Evolutionary conservation across 2,329 filamentous ascomycete species (phyloP).

Genomic region (Fusarium transvaalense): DNA sequence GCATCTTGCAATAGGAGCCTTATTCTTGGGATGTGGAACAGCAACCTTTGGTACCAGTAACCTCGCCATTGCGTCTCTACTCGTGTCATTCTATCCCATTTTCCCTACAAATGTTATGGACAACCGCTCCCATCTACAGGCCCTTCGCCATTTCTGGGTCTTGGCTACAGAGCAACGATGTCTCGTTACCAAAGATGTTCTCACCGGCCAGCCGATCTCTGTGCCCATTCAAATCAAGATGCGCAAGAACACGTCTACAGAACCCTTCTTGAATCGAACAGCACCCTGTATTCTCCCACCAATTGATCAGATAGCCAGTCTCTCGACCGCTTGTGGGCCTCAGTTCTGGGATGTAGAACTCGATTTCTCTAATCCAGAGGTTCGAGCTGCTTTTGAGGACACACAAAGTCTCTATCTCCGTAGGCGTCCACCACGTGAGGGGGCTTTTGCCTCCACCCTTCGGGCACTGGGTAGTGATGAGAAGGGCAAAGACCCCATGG

Average conservation of each 20-base stretch:
- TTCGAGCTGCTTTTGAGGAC: conserved; percentile 71
- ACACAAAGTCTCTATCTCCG: conserved; percentile 82
- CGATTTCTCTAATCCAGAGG: conserved; percentile 75
- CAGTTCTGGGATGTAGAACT: conserved; percentile 86
- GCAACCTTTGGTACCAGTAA: conserved; percentile 92
- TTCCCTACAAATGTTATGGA: conserved; percentile 92
- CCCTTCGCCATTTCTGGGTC: conserved; percentile 97
- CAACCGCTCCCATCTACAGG: conserved; percentile 94
- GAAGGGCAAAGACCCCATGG: conserved; percentile 64
- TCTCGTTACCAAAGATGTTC: conserved; percentile 86
- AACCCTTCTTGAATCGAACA: conserved; percentile 57
- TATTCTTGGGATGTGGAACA: conserved; percentile 94
- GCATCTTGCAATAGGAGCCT: conserved; percentile 88
- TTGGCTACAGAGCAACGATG: conserved; percentile 91
- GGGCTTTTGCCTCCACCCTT: conserved; percentile 79
- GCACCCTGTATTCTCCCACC: conserved; percentile 74
- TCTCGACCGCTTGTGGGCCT: conserved; percentile 71
- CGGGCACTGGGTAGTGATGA: conserved; percentile 71
- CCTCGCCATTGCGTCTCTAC: conserved; percentile 84
- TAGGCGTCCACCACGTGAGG: conserved; percentile 75
- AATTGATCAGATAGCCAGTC: conserved; percentile 69
- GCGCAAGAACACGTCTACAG: conserved; percentile 56
- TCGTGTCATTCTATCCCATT: conserved; percentile 93
- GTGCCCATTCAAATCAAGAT: conserved; percentile 77
- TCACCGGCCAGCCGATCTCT: conserved; percentile 82